Evolutionary conservation across 163 green algal species (phyloP).

Genomic region (Prototheca cutis): DNA sequence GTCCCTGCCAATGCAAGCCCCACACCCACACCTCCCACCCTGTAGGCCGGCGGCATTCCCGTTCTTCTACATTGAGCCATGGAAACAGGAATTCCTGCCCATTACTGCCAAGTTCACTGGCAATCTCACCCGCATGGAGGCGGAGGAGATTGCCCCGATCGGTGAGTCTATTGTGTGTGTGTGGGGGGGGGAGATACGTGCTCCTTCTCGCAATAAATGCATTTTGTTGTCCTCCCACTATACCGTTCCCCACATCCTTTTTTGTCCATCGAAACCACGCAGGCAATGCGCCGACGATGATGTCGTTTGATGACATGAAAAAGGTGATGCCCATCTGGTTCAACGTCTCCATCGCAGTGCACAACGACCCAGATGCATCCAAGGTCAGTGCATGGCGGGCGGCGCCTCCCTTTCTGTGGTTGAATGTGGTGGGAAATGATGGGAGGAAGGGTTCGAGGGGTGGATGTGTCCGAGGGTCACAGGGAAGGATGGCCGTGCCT

Average conservation of each 20-base stretch:
- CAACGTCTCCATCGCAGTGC: conserved; percentile 69
- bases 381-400: conserved; percentile 28
- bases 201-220: too few species aligned
- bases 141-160: conserved; percentile 73
- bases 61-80: conserved; percentile 77
- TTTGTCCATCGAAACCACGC: too few species aligned
- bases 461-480: too few species aligned
- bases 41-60: conserved; percentile 49
- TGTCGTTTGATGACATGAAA: conserved; percentile 64
- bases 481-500: too few species aligned
- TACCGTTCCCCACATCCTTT: too few species aligned
- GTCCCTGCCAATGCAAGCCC: too few species aligned
- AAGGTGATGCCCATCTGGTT: conserved; percentile 67
- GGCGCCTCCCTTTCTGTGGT: too few species aligned
- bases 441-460: too few species aligned
- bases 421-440: too few species aligned
- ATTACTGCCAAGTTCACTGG: conserved; percentile 69
- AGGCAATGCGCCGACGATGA: conserved; percentile 76
- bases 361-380: conserved; percentile 57
- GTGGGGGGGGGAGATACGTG: too few species aligned
- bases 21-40: not conserved
- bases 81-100: conserved; percentile 39
- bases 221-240: too few species aligned
- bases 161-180: conserved; percentile 15
- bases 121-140: conserved; percentile 29